phyloP scores from a whole-genome alignment of 2,329 filamentous ascomycete genomes.

The Colletotrichum camelliae region DNA sequence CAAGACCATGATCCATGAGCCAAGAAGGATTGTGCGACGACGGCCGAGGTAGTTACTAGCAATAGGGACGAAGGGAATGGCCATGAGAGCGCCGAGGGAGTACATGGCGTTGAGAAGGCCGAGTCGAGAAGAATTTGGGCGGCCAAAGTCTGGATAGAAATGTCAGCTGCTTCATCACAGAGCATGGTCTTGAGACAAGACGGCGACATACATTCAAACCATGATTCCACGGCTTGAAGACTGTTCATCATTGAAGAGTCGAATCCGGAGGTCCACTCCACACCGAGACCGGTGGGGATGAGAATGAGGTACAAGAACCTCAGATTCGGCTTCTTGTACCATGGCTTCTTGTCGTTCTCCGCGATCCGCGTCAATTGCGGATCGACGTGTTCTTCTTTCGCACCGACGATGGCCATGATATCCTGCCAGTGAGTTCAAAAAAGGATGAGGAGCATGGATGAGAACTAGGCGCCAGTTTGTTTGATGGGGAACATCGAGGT shows the following conservation, averaged over 20 bases:
- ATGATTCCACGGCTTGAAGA: conserved; percentile 43
- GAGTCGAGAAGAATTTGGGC: conserved; percentile 40
- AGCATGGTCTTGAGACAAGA: not conserved
- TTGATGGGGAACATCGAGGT: not conserved
- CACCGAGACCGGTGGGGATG: conserved; percentile 43
- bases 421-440: not conserved
- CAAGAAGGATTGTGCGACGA: conserved; percentile 33
- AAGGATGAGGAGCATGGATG: too few relatives aligned
- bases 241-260: conserved; percentile 50
- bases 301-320: conserved; percentile 43
- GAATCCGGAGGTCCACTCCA: conserved; percentile 49
- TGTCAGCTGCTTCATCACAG: not conserved
- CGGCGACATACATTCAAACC: conserved; percentile 36
- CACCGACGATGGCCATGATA: conserved; percentile 36
- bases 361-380: conserved; percentile 39
- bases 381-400: conserved; percentile 38
- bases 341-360: conserved; percentile 36
- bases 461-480: not conserved
- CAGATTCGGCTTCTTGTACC: conserved; percentile 46
- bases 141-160: conserved; percentile 38
- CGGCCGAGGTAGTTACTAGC: conserved; percentile 36
- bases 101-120: conserved; percentile 46
- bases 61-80: conserved; percentile 32
- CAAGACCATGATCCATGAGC: conserved; percentile 35
- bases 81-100: conserved; percentile 50